Percentiles rank a stretch among this genome's conserved stretches.
Evolutionary conservation across 129 eudicot genomes (phyloP).

Genomic region (Erigeron canadensis): DNA sequence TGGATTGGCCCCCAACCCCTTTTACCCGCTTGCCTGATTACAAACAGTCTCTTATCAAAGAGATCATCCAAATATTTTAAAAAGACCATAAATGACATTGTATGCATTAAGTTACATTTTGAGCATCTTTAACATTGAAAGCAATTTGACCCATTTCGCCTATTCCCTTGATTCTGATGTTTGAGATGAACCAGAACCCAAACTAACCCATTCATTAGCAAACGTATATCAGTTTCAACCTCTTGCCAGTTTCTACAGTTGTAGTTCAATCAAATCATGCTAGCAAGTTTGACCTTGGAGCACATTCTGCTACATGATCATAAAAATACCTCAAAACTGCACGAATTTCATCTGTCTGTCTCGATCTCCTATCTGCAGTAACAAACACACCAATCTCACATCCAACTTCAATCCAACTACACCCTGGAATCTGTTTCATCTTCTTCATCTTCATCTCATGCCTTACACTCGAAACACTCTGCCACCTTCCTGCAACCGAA

Average conservation of each 20-base stretch:
- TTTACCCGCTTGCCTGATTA: neutral
- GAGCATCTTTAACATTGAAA: too few relatives aligned
- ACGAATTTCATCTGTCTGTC: constrained; percentile 37
- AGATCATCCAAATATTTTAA: too few relatives aligned
- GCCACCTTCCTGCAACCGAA: constrained; percentile 75
- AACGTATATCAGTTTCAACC: neutral
- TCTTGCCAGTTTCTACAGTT: neutral
- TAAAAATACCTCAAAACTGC: constrained; percentile 35
- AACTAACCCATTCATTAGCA: neutral
- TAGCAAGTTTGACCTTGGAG: constrained; percentile 16
- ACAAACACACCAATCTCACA: constrained; percentile 56
- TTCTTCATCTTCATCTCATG: constrained; percentile 57
- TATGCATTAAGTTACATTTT: neutral
- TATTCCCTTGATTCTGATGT: neutral
- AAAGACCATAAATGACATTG: too few relatives aligned
- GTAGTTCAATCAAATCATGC: neutral
- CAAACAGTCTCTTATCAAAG: too few relatives aligned
- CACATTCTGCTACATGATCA: constrained; percentile 36
- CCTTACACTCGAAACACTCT: constrained; percentile 41
- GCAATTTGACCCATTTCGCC: neutral
- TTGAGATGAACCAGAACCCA: neutral
- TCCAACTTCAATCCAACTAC: constrained; percentile 78
- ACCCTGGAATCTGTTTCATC: constrained; percentile 59
- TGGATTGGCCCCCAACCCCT: neutral
- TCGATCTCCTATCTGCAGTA: constrained; percentile 44